Conservation (phyloP, 2,329 filamentous ascomycete genomes). For the Fusarium staphyleae region DNA sequence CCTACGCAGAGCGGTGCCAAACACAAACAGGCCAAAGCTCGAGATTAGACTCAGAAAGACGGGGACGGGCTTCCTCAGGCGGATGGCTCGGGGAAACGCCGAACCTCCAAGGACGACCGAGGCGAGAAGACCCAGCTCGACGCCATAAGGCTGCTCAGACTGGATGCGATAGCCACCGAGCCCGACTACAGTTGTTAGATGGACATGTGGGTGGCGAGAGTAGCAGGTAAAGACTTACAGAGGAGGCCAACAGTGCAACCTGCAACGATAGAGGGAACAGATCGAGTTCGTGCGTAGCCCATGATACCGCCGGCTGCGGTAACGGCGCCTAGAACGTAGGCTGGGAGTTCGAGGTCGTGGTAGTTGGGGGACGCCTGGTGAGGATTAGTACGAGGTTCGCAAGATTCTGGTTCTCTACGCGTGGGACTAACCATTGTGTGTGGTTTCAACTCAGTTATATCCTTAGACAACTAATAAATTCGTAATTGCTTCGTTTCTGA, state of each 20-base stretch:
- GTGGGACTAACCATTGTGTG: conserved; percentile 17
- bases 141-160: conserved; percentile 76
- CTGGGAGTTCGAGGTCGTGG: conserved; percentile 59
- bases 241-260: conserved; percentile 80
- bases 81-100: conserved; percentile 86
- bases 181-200: conserved; percentile 60
- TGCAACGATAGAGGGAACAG: conserved; percentile 84
- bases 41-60: conserved; percentile 80
- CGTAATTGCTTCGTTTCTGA: background rate
- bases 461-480: background rate
- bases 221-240: conserved; percentile 53
- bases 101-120: conserved; percentile 84
- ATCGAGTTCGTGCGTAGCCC: conserved; percentile 85
- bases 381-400: conserved; percentile 1
- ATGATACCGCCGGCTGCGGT: conserved; percentile 88
- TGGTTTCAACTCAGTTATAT: background rate
- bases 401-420: background rate
- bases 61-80: conserved; percentile 83
- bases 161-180: conserved; percentile 83
- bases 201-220: background rate
- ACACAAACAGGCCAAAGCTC: conserved; percentile 78
- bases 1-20: conserved; percentile 72
- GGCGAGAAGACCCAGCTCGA: conserved; percentile 88
- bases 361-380: conserved; percentile 22
- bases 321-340: conserved; percentile 79